Evolutionary conservation across 2,329 filamentous ascomycete species (phyloP).

Genomic region (Tympanopsis confertula): DNA sequence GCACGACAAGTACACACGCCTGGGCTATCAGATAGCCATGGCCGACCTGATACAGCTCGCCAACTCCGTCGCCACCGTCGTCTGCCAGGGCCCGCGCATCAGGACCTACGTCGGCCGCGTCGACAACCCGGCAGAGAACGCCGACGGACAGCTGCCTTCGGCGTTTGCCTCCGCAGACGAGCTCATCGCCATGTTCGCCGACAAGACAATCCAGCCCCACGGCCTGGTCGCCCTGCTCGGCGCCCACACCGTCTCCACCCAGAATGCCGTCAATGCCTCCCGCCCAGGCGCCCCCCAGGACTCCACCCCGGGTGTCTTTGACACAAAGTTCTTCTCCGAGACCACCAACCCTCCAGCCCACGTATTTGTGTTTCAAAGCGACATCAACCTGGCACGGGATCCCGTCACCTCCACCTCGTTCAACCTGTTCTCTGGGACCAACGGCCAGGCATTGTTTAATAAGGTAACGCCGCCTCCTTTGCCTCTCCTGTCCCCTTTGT

Average conservation of each 20-base stretch:
- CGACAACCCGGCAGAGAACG: slow-evolving; percentile 19
- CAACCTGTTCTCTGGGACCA: neutral
- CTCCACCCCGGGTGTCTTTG: slow-evolving; percentile 28
- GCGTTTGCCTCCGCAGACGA: slow-evolving; percentile 17
- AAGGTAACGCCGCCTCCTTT: neutral
- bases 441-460: neutral
- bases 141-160: slow-evolving; percentile 22
- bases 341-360: slow-evolving; percentile 2
- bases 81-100: slow-evolving; percentile 27
- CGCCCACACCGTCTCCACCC: slow-evolving; percentile 26
- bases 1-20: slow-evolving; percentile 13
- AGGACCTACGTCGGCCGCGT: slow-evolving; percentile 24
- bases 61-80: slow-evolving; percentile 21
- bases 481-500: neutral
- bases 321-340: slow-evolving; percentile 24
- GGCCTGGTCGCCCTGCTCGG: slow-evolving; percentile 31
- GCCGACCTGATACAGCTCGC: slow-evolving; percentile 30
- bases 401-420: neutral
- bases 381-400: neutral
- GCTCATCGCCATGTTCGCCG: slow-evolving; percentile 21
- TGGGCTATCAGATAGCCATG: slow-evolving; percentile 15
- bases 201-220: slow-evolving; percentile 24
- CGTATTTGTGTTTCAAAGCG: neutral
- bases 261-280: slow-evolving; percentile 19
- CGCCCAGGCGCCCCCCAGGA: slow-evolving; percentile 19